Evolutionary conservation across 2,329 filamentous ascomycete genomes (phyloP).

Genomic region (Aspergillus sergii): DNA sequence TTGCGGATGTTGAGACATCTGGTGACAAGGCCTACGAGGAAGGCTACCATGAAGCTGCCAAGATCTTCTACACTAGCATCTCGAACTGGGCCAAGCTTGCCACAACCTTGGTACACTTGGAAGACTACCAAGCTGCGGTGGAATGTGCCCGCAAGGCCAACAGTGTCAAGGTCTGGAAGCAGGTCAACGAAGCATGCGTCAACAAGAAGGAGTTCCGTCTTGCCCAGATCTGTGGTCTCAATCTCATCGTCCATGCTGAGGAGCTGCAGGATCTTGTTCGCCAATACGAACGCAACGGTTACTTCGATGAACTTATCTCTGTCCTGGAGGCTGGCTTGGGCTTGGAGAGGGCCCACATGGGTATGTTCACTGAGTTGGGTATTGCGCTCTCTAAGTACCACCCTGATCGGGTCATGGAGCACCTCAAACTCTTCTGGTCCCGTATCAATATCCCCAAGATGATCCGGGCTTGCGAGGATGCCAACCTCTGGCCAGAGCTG

Average conservation of each 20-base stretch:
- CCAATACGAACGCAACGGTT: conserved; percentile 95
- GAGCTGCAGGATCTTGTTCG: conserved; percentile 90
- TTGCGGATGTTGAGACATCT: conserved; percentile 92
- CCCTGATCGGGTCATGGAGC: conserved; percentile 95
- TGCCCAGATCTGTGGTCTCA: conserved; percentile 97
- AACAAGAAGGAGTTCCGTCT: conserved; percentile 98
- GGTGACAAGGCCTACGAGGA: conserved; percentile 98
- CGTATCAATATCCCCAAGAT: conserved; percentile 98
- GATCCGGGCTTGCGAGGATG: conserved; percentile 90
- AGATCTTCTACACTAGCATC: conserved; percentile 98
- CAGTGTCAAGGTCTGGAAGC: conserved; percentile 98
- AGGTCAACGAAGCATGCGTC: conserved; percentile 95
- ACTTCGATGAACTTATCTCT: conserved; percentile 96
- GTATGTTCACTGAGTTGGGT: conserved; percentile 91
- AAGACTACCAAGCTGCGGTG: conserved; percentile 95
- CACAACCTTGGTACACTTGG: conserved; percentile 94
- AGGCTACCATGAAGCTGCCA: conserved; percentile 91
- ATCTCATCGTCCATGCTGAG: conserved; percentile 96
- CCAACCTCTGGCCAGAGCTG: conserved; percentile 94
- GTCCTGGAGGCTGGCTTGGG: conserved; percentile 94
- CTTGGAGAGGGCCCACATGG: conserved; percentile 90
- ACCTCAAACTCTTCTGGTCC: conserved; percentile 97
- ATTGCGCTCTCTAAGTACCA: conserved; percentile 94
- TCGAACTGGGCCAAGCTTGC: conserved; percentile 99
- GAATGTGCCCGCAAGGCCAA: conserved; percentile 98